These are phyloP conservation scores for Coleophoma crateriformis DNA, from an alignment of 2,329 filamentous ascomycete species.

Conservation along the genomic window DNA sequence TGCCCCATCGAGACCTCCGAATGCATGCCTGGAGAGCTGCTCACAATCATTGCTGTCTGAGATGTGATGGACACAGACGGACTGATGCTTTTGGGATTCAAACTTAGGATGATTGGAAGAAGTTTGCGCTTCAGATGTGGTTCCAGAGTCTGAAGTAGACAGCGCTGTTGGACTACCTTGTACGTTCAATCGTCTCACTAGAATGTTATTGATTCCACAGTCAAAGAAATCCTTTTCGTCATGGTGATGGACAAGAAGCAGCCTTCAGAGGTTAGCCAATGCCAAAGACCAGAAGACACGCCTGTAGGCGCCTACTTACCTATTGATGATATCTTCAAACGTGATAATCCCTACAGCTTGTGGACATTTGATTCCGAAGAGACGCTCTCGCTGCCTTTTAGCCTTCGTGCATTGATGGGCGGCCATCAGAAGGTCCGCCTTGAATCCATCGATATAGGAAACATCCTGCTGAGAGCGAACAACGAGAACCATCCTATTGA, in stretches of 20 bases:
- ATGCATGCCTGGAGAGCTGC: background rate
- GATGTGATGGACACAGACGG: no score
- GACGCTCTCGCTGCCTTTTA: conserved; percentile 1
- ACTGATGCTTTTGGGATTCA: no score
- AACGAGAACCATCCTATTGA: conserved; percentile 19
- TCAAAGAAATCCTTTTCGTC: conserved; percentile 20
- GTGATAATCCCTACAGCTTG: conserved; percentile 22
- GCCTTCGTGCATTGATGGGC: conserved; percentile 4
- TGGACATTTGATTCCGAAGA: conserved; percentile 12
- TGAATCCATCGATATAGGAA: conserved; percentile 8
- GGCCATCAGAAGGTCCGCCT: conserved; percentile 12
- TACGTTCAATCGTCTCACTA: conserved; percentile 7
- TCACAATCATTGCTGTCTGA: no score
- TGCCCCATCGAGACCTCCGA: conserved; percentile 13
- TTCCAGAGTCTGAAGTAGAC: background rate
- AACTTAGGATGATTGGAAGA: no score
- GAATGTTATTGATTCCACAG: conserved; percentile 4
- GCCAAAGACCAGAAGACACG: no score
- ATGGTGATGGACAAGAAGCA: conserved; percentile 18
- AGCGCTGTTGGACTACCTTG: conserved; percentile 5
- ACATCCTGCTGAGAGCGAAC: conserved; percentile 8
- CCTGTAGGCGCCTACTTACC: background rate
- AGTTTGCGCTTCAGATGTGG: background rate
- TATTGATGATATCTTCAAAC: conserved; percentile 21
- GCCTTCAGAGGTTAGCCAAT: background rate